Conservation (phyloP, 1,284 basidiomycete species). For the Ganoderma leucocontextum region DNA sequence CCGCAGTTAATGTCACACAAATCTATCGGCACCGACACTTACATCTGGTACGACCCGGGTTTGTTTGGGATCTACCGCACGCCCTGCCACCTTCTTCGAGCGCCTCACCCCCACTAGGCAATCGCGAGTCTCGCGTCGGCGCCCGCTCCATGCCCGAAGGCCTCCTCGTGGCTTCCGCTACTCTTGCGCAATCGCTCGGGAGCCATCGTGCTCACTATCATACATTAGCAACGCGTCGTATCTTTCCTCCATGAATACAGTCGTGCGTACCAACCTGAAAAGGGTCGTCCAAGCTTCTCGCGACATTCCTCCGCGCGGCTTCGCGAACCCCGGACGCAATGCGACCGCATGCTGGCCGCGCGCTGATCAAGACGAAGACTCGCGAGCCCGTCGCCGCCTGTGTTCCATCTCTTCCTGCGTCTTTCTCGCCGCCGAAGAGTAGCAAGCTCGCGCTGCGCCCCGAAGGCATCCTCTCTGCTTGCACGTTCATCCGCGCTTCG, state of each 20-base stretch:
- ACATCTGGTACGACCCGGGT: constrained; percentile 7
- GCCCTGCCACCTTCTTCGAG: too few relatives aligned
- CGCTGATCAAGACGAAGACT: constrained; percentile 26
- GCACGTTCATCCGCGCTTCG: not conserved
- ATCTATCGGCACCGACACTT: constrained; percentile 16
- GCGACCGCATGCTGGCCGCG: constrained; percentile 19
- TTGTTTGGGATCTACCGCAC: constrained; percentile 17
- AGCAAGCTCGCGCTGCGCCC: not conserved
- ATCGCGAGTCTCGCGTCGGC: constrained; percentile 13
- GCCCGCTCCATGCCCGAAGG: not conserved
- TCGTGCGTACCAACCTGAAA: constrained; percentile 16
- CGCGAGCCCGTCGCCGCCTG: constrained; percentile 1
- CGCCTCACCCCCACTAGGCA: constrained; percentile 10
- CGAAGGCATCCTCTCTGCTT: too few relatives aligned
- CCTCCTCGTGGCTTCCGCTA: constrained; percentile 18
- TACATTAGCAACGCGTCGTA: constrained; percentile 3
- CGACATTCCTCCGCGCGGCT: constrained; percentile 36
- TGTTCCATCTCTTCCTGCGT: constrained; percentile 11
- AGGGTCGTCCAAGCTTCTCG: constrained; percentile 32
- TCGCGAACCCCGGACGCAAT: constrained; percentile 31
- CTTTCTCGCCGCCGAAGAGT: not conserved
- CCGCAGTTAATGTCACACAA: constrained; percentile 30
- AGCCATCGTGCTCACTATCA: constrained; percentile 11
- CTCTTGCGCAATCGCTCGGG: not conserved
- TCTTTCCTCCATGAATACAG: constrained; percentile 19